phyloP scores from a whole-genome alignment of 1,139 yeast species.

The Diutina mesorugosa region DNA sequence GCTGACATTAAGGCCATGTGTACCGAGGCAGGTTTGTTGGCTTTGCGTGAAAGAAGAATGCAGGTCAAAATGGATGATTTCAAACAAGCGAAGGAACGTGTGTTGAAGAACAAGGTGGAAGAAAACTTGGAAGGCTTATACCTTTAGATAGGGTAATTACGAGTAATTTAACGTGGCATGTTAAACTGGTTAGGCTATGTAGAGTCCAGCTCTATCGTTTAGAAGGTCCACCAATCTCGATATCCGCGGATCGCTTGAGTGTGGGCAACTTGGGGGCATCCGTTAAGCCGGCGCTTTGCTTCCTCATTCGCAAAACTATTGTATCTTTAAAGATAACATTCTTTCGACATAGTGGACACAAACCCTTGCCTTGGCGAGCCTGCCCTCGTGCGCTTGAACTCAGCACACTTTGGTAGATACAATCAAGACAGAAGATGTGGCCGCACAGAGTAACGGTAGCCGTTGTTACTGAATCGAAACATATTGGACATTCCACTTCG shows the following conservation, averaged over 20 bases:
- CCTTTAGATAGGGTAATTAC: constrained; percentile 28
- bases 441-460: constrained; percentile 35
- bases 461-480: constrained; percentile 27
- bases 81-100: constrained; percentile 90
- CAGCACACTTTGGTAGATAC: constrained; percentile 29
- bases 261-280: not conserved
- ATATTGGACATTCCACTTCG: constrained; percentile 32
- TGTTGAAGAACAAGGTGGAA: constrained; percentile 93
- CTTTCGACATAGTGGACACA: constrained; percentile 34
- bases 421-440: constrained; percentile 32
- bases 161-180: not conserved
- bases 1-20: constrained; percentile 98
- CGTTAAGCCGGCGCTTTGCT: not conserved
- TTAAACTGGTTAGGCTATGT: too few species aligned
- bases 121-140: constrained; percentile 94
- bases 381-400: constrained; percentile 34
- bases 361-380: constrained; percentile 20
- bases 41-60: constrained; percentile 96
- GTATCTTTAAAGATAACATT: constrained; percentile 28
- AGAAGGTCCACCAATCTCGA: not conserved
- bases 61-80: constrained; percentile 94
- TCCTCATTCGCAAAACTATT: constrained; percentile 17
- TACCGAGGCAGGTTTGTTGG: constrained; percentile 94
- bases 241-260: not conserved
- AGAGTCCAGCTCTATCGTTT: not conserved